A percentile compares a stretch with the other conserved stretches of the same genome.
These are phyloP conservation scores for Pycnococcus provasolii DNA, from an alignment of 139 green algal genomes.

Conservation along the genomic window DNA sequence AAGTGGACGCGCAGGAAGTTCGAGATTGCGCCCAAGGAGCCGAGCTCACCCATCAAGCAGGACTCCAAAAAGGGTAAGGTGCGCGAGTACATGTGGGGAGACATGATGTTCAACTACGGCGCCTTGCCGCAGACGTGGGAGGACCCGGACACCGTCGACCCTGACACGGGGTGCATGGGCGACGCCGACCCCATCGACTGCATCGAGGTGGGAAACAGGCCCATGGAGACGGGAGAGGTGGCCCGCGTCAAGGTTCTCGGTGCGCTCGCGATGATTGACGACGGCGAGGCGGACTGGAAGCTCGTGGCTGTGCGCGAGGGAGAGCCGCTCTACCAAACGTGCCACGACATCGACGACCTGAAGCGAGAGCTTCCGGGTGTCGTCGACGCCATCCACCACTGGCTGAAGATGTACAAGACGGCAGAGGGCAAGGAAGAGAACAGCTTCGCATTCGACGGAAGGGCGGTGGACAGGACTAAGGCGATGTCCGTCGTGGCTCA, in stretches of 20 bases:
- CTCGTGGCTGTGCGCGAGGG: constrained; percentile 73
- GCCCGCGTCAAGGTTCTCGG: constrained; percentile 66
- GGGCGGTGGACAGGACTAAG: constrained; percentile 70
- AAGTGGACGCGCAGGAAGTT: constrained; percentile 96
- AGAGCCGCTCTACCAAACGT: constrained; percentile 71
- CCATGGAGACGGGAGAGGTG: constrained; percentile 69
- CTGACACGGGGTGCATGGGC: constrained; percentile 50
- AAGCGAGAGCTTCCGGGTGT: constrained; percentile 86
- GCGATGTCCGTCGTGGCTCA: constrained; percentile 39
- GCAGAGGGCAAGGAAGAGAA: constrained; percentile 94
- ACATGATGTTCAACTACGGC: constrained; percentile 99
- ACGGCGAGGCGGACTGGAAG: constrained; percentile 98
- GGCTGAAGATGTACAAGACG: constrained; percentile 99
- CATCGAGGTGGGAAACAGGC: constrained; percentile 76
- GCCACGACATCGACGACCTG: constrained; percentile 91
- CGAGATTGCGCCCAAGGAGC: constrained; percentile 91
- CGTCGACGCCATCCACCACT: constrained; percentile 75
- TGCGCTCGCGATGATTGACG: constrained; percentile 93
- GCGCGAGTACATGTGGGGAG: constrained; percentile 71
- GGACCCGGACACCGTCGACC: constrained; percentile 60
- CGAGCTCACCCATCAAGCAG: constrained; percentile 93
- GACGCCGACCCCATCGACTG: constrained; percentile 97
- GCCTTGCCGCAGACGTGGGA: constrained; percentile 96
- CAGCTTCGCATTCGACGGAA: constrained; percentile 80
- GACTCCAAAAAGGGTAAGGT: constrained; percentile 99